Evolutionary conservation across 2,329 filamentous ascomycete species (phyloP).

Genomic region (Botrytis fabae): DNA sequence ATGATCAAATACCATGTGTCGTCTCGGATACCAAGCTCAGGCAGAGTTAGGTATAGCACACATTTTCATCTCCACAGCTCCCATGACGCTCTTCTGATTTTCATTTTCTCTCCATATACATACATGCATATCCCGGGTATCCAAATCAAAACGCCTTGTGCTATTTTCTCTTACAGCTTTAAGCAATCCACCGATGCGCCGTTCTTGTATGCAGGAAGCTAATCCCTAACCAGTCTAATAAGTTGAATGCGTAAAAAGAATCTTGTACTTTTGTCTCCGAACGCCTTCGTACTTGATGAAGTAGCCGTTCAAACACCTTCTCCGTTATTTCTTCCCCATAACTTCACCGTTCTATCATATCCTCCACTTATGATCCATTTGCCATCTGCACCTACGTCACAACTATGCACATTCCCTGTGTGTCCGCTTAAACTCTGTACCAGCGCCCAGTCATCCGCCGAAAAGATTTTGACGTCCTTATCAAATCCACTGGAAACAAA

Average conservation of each 20-base stretch:
- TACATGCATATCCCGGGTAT: conserved; percentile 13
- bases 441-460: conserved; percentile 91
- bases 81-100: background rate
- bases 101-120: conserved; percentile 13
- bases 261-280: conserved; percentile 10
- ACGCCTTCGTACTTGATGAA: background rate
- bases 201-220: background rate
- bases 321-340: conserved; percentile 87
- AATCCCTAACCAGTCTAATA: background rate
- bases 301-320: conserved; percentile 48
- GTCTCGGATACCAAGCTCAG: background rate
- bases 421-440: conserved; percentile 87
- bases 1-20: too few species aligned
- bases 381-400: conserved; percentile 82
- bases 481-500: conserved; percentile 91
- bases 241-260: background rate
- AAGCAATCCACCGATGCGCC: background rate
- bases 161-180: background rate
- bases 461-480: conserved; percentile 92
- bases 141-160: conserved; percentile 13
- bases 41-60: accelerated
- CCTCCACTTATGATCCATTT: conserved; percentile 94
- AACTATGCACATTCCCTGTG: conserved; percentile 86
- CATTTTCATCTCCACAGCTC: background rate
- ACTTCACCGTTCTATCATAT: conserved; percentile 91